Evolutionary conservation across 179 eudicot species (phyloP), one percentile per base, ranked within the genome.

Genomic region (Actinidia polygama): DNA sequence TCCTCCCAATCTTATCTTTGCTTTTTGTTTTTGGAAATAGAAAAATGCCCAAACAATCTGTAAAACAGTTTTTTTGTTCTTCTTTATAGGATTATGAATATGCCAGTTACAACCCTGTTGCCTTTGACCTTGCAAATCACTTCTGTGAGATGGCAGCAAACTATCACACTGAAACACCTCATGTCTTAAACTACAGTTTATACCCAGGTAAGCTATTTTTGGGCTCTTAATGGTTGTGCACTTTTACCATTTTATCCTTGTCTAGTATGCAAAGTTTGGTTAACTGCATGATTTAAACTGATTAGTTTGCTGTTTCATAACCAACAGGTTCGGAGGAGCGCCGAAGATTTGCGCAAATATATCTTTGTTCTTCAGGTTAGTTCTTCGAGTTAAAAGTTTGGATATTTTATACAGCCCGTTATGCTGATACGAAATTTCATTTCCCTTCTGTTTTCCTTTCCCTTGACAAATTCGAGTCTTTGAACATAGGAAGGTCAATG

Each of bases 91-190:
- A 94, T 85, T 94, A 94, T 77, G 98, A 94, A 75, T 94, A 94
- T 87, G 89, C 96, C 62, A 93, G 94, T 82, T 94, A 93, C 87
- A 94, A 94, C 53, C 98, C 94, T 30, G 82, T 91, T 74, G 94
- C 98, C 4, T 93, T 84, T 85, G 98, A 94, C 80, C 78, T 94
- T 81, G 96, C 98, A 73, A 94, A 94, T 82, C 98, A 94, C 81
- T 94, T 94, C 81, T 94, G 94, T 72, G 98, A 94, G 81, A 92
- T 93, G 98, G 94, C 92, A 62, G 98, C 96, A 10, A 75, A 93
- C 79, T 94, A 94, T 86, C 98, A 93, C 75, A 67, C 95, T 4
- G 93, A 93, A 8, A 87, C 87, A 18, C 96, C 98, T 79, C 98
- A 94, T 62, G 73, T 93, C 12, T 84, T 94, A 67, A 90, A 93